Conservation (phyloP, 2,329 filamentous ascomycete species). For the Colletotrichum ledebouriae region DNA sequence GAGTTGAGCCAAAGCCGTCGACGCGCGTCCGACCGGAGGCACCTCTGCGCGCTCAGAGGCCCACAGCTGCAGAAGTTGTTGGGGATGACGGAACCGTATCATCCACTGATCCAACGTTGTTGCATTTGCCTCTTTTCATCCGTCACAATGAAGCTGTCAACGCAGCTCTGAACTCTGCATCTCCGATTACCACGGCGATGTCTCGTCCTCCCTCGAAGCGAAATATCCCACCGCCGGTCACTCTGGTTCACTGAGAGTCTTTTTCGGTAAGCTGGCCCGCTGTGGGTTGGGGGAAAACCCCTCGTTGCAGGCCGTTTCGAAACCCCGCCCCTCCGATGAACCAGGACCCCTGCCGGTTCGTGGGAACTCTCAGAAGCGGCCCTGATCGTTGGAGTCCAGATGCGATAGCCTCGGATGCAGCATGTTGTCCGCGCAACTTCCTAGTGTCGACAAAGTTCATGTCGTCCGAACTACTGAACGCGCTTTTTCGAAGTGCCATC, state of each 20-base stretch:
- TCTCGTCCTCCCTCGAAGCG: not conserved
- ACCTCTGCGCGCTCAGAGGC: constrained; percentile 1
- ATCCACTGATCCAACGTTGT: not conserved
- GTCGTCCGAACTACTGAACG: not conserved
- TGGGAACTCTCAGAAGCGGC: not conserved
- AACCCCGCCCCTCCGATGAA: constrained; percentile 10
- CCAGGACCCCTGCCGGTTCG: constrained; percentile 18
- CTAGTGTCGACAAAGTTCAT: not conserved
- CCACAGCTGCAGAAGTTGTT: constrained; percentile 13
- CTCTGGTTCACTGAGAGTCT: not conserved
- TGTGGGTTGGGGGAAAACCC: constrained; percentile 16
- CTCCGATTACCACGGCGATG: not conserved
- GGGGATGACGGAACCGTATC: not conserved
- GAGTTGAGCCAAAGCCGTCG: not conserved
- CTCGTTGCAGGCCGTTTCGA: constrained; percentile 33
- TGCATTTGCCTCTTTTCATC: constrained; percentile 14
- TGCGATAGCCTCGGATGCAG: constrained; percentile 9
- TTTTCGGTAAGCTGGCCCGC: constrained; percentile 7
- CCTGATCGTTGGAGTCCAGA: not conserved
- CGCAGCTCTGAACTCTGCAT: not conserved
- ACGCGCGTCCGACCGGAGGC: constrained; percentile 6
- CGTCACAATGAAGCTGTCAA: constrained; percentile 10
- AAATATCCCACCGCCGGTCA: not conserved
- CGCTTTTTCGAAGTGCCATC: not conserved
- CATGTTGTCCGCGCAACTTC: not conserved